These are phyloP conservation scores for Epichloe sibirici DNA, from an alignment of 2,329 filamentous ascomycete species.

Conservation along the genomic window DNA sequence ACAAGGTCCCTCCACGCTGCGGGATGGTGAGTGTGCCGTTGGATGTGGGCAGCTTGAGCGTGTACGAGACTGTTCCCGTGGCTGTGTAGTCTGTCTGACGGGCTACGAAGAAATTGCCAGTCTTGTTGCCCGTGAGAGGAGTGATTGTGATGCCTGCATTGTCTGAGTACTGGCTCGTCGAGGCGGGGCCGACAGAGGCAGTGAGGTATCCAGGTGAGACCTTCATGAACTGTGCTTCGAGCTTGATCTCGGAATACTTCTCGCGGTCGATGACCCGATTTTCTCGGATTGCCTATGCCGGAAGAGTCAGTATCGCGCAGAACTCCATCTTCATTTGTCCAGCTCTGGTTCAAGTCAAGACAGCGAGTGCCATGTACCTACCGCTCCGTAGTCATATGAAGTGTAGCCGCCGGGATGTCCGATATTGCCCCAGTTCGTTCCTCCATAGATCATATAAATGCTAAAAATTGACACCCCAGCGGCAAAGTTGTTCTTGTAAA, in stretches of 20 bases:
- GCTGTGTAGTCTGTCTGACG: conserved; percentile 56
- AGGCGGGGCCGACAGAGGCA: conserved; percentile 38
- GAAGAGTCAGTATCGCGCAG: not conserved
- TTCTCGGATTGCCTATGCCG: conserved; percentile 44
- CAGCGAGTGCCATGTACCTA: conserved; percentile 11
- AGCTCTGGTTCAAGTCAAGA: conserved; percentile 9
- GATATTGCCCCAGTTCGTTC: conserved; percentile 75
- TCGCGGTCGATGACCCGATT: conserved; percentile 55
- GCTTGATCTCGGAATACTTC: conserved; percentile 70
- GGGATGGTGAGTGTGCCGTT: conserved; percentile 45
- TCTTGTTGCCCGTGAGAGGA: conserved; percentile 42
- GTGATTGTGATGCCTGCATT: conserved; percentile 45
- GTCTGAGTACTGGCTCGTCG: conserved; percentile 38
- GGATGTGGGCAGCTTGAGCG: conserved; percentile 48
- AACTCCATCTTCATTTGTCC: conserved; percentile 8
- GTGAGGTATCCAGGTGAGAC: conserved; percentile 59
- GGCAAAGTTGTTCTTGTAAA: conserved; percentile 64
- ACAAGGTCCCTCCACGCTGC: conserved; percentile 42
- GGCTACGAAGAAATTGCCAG: conserved; percentile 51
- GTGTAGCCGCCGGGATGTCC: conserved; percentile 56
- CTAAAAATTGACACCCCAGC: conserved; percentile 57
- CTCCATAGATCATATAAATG: conserved; percentile 68
- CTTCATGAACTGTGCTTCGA: conserved; percentile 62
- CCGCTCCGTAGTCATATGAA: conserved; percentile 41
- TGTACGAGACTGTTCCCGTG: conserved; percentile 45